phyloP scores from a whole-genome alignment of 768 basidiomycete species.

The Trichaptum fuscoviolaceum region DNA sequence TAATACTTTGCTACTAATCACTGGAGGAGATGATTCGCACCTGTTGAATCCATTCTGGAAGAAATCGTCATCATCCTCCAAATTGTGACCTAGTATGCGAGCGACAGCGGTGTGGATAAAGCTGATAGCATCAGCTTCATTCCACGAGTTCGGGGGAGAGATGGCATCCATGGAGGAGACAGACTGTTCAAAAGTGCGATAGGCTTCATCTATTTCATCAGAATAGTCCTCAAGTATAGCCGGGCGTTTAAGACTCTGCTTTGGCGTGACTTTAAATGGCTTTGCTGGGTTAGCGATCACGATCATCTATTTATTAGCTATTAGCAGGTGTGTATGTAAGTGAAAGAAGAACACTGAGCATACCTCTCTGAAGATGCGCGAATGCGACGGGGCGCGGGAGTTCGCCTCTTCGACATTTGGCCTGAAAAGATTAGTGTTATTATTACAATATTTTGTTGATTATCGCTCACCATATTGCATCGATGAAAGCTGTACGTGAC shows the following conservation, averaged over 20 bases:
- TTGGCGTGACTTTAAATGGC: conserved; percentile 4
- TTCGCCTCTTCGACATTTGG: conserved; percentile 10
- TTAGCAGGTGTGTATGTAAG: background rate
- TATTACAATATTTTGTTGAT: background rate
- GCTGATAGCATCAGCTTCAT: conserved; percentile 13
- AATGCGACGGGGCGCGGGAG: conserved; percentile 10
- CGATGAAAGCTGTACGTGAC: background rate
- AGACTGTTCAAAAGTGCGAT: background rate
- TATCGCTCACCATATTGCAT: background rate
- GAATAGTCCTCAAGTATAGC: conserved; percentile 1
- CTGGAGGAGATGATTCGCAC: conserved; percentile 4
- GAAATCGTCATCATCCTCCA: conserved; percentile 31
- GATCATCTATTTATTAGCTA: conserved; percentile 7
- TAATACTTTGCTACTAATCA: background rate
- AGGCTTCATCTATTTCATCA: conserved; percentile 24
- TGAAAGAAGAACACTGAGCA: background rate
- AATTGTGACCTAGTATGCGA: conserved; percentile 22
- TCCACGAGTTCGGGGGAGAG: conserved; percentile 16
- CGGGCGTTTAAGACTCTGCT: background rate
- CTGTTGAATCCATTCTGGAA: conserved; percentile 33
- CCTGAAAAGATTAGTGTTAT: background rate
- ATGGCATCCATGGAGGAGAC: background rate
- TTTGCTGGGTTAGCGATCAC: conserved; percentile 8
- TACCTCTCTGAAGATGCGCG: conserved; percentile 12
- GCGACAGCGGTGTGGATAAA: conserved; percentile 22